Evolutionary conservation across 768 basidiomycete species (phyloP), one percentile per base, ranked within the genome.

Genomic region (Tylopilus plumbeoviolaceoides): DNA sequence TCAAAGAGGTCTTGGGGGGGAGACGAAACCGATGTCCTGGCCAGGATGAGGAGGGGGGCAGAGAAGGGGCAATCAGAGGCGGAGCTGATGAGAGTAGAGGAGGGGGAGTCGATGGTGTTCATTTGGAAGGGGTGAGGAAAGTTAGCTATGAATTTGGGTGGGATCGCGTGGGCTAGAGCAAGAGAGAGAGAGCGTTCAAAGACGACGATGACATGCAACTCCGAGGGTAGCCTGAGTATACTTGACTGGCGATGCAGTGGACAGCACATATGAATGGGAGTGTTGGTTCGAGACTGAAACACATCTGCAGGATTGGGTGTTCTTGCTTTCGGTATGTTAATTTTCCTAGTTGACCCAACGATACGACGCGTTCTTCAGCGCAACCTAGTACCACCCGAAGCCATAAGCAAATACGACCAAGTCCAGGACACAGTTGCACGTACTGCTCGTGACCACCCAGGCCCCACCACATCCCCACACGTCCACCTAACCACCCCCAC

Each of bases 211-310:
- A n/a, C n/a, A n/a, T n/a, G n/a, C n/a, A n/a, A n/a, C n/a, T n/a
- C n/a, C n/a, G n/a, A n/a, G n/a, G n/a, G n/a, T n/a, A n/a, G n/a
- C n/a, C n/a, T n/a, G n/a, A n/a, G n/a, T 89, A 91, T 91, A 66
- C 87, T 89, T 21, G 88, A 89, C 72, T 89, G 88, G 53, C 86
- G 77, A 70, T 89, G 87, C 21, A 90, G 72, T 17, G 83, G 83
- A 17, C 70, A 65, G 30, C 83, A 79, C 50, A 75, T 75, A 30
- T 67, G 70, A 45, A 45, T 60, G 33, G 67, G 79, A 72, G 76
- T 75, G 64, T 78, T 78, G 41, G 78, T 78, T 5, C 77, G 78
- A 46, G 66, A 64, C 51, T 77, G 75, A 30, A 79, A 68, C 23
- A 77, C 73, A 41, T 78, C 80, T 20, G 59, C 40, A 1, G 60